Conservation (phyloP, 1,284 basidiomycete genomes). For the Ustilago crameri region DNA sequence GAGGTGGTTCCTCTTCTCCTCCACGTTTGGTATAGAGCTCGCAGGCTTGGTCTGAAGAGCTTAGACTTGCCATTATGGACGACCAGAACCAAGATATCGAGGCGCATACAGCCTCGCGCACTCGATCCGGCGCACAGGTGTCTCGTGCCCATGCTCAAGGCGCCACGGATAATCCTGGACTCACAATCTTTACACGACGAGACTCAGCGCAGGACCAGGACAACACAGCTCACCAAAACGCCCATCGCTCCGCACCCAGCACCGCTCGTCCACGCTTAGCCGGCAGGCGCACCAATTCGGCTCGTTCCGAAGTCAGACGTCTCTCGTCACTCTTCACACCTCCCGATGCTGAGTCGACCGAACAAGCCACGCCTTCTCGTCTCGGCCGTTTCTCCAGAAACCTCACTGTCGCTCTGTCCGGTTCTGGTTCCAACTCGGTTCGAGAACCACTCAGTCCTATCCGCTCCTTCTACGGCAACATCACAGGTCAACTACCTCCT, state of each 20-base stretch:
- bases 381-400: conserved; percentile 23
- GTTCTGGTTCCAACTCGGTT: conserved; percentile 26
- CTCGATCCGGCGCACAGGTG: background rate
- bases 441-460: conserved; percentile 38
- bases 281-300: conserved; percentile 35
- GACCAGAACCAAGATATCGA: background rate
- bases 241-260: conserved; percentile 28
- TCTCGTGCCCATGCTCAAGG: background rate
- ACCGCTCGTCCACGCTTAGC: conserved; percentile 36
- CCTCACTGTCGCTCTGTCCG: conserved; percentile 13
- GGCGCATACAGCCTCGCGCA: conserved; percentile 3
- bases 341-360: conserved; percentile 5
- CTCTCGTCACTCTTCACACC: conserved; percentile 42
- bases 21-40: background rate
- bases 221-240: conserved; percentile 2
- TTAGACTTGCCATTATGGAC: conserved; percentile 4
- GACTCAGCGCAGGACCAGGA: background rate
- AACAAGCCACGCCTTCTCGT: conserved; percentile 7
- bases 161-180: conserved; percentile 14
- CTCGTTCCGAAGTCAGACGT: conserved; percentile 32
- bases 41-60: background rate
- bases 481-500: conserved; percentile 16
- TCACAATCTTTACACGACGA: conserved; percentile 27
- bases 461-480: conserved; percentile 33
- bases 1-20: background rate